Evolutionary conservation across 2,329 filamentous ascomycete genomes (phyloP), one percentile per base, ranked within the genome.

Genomic region (Zarea fungicola): DNA sequence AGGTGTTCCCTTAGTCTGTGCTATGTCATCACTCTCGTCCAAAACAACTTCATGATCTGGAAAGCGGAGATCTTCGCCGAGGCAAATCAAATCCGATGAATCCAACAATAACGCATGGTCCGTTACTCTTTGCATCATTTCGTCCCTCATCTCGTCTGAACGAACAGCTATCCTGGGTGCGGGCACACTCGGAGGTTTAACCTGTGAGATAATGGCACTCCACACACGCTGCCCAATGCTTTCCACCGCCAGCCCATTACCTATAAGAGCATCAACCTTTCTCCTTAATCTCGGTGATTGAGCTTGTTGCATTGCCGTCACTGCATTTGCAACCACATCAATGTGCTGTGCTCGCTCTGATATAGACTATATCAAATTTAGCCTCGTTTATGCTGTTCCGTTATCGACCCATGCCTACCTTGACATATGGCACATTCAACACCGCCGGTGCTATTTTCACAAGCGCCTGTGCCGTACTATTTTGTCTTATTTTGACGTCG

Each of bases 351-450:
- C 58, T 18, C 60, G 60, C 3, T 58, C 55, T 10, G 56, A 54
- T 31, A 67, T 28, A 7, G 42, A 44, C 65, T 67, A 10, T 2
- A 28, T 14, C 3, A n/a, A 5, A n/a, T 41, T 42, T 40, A 29
- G 3, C 2, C 6, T n/a, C n/a, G n/a, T 3, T 5, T 3, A 26
- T 2, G 13, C 3, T 18, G 2, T 10, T 19, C 14, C 1, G 13
- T 11, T 16, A 16, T 13, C 26, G 13, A 14, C 5, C 22, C 11
- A 25, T 28, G 1, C 16, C 29, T 56, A 68, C 68, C 54, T 61
- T 60, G 11, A 70, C 56, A 55, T 68, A 68, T 14, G 58, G 54
- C 22, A 65, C 55, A 42, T 68, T 55, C 23, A 71, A 70, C 14
- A 70, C 64, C 14, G 64, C 64, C 0, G 68, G 68, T 4, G 59